Evolutionary conservation across 768 basidiomycete species (phyloP).

Genomic region (Mycena vulgaris): DNA sequence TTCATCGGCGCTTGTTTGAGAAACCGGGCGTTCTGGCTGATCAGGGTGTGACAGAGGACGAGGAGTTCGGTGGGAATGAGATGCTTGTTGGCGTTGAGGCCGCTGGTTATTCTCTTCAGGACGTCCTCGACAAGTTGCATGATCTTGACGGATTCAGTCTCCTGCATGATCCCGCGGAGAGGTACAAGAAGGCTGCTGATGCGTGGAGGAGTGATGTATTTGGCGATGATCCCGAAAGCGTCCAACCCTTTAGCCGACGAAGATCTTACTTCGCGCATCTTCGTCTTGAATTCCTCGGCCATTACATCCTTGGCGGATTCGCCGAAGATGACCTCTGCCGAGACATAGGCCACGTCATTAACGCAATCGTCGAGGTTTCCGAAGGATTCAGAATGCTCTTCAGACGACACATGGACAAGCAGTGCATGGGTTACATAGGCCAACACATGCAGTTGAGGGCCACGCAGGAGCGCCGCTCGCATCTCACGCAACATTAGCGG

Average conservation of each 20-base stretch:
- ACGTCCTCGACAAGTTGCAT: conserved; percentile 93
- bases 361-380: conserved; percentile 81
- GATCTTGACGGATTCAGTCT: conserved; percentile 84
- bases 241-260: conserved; percentile 90
- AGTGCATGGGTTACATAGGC: conserved; percentile 89
- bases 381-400: conserved; percentile 69
- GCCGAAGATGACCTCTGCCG: conserved; percentile 93
- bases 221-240: conserved; percentile 86
- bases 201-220: conserved; percentile 80
- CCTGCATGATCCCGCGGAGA: conserved; percentile 86
- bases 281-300: conserved; percentile 93
- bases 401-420: conserved; percentile 83
- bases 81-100: conserved; percentile 87
- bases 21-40: conserved; percentile 93
- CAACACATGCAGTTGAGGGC: conserved; percentile 94
- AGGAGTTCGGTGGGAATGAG: conserved; percentile 81
- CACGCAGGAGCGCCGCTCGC: conserved; percentile 86
- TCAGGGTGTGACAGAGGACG: conserved; percentile 88
- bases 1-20: conserved; percentile 71
- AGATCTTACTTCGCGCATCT: conserved; percentile 91
- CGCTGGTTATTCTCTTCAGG: conserved; percentile 84
- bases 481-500: conserved; percentile 84
- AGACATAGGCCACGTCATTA: conserved; percentile 83
- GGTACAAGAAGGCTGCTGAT: conserved; percentile 86
- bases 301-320: conserved; percentile 92